A percentile compares a stretch with the other conserved stretches of the same genome.
Evolutionary conservation across 441 rosid genomes (phyloP).

Genomic region (Pelargonium exstipulatum): DNA sequence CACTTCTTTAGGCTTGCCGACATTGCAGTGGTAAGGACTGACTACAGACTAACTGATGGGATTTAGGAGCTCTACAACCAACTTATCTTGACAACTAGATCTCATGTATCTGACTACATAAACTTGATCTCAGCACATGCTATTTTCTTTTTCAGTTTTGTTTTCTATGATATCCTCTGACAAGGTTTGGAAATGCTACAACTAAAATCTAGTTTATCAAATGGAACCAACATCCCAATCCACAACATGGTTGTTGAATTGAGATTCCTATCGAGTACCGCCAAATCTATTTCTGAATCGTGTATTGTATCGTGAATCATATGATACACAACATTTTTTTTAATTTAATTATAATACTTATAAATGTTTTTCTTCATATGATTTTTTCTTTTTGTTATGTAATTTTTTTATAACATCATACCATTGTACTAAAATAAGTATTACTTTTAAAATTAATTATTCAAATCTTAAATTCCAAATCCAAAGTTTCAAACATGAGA

Average conservation of each 20-base stretch:
- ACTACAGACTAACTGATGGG: background rate
- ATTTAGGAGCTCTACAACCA: background rate
- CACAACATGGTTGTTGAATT: background rate
- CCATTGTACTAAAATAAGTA: no score
- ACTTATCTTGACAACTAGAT: background rate
- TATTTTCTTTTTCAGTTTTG: background rate
- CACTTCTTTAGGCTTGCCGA: background rate
- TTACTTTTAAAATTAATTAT: no score
- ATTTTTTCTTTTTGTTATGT: no score
- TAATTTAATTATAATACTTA: no score
- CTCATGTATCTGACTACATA: background rate
- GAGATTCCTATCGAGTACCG: no score
- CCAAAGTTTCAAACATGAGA: no score
- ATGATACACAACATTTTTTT: no score
- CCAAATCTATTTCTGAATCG: no score
- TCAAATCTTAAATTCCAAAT: no score
- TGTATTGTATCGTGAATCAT: no score
- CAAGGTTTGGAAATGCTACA: background rate
- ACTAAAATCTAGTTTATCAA: background rate
- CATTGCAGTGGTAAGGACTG: background rate
- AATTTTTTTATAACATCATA: no score
- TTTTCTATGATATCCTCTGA: background rate
- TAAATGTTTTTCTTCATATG: no score
- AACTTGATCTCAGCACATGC: background rate
- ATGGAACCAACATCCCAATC: constrained; percentile 2